phyloP scores from a whole-genome alignment of 345 rosid species.

The Kandelia obovata region DNA sequence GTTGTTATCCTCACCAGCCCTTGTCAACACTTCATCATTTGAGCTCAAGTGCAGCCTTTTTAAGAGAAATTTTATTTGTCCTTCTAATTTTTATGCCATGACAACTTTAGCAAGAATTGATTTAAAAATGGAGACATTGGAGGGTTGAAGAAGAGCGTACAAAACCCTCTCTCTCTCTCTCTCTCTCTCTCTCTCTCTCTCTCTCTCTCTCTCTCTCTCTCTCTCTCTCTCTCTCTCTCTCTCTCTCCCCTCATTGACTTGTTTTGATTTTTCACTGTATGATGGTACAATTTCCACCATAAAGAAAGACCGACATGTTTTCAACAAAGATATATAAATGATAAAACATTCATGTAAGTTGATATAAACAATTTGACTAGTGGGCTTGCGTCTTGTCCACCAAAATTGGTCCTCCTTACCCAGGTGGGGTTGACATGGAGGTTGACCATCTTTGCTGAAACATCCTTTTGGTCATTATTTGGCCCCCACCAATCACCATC shows the following conservation, averaged over 20 bases:
- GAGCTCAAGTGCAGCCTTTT: not conserved
- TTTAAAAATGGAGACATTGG: not conserved
- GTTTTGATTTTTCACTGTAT: constrained; percentile 2
- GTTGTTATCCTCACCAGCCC: constrained; percentile 10
- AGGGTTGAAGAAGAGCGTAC: not conserved
- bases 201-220: not conserved
- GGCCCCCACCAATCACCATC: constrained; percentile 21
- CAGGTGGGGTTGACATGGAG: constrained; percentile 47
- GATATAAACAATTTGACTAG: constrained; percentile 30
- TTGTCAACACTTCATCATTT: not conserved
- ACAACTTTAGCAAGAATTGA: not conserved
- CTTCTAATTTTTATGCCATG: not conserved
- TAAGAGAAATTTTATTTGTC: not conserved
- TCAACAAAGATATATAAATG: constrained; percentile 13
- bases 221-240: no score
- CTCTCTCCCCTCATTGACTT: constrained; percentile 26
- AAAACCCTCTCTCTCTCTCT: not conserved
- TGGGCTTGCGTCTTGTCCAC: constrained; percentile 36
- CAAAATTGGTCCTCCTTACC: constrained; percentile 20
- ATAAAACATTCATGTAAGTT: constrained; percentile 6
- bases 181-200: no score
- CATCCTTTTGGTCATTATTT: constrained; percentile 34
- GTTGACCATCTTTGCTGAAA: constrained; percentile 42
- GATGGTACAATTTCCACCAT: constrained; percentile 18
- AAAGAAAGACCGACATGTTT: not conserved